Evolutionary conservation across 2,329 filamentous ascomycete species (phyloP).

Genomic region (Sclerotinia subarctica): DNA sequence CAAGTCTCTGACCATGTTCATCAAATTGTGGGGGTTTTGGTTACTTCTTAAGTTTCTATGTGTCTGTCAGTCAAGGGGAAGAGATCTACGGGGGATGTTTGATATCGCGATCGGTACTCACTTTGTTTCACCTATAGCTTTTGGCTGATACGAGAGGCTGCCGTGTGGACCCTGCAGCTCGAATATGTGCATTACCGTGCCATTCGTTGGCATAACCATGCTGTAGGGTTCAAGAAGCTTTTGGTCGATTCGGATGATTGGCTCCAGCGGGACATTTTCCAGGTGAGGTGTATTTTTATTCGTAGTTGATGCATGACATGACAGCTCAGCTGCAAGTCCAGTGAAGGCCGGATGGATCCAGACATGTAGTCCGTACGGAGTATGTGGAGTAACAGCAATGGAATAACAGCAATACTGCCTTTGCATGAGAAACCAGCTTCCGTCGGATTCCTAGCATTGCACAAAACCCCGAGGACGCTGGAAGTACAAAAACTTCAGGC

Average conservation of each 20-base stretch:
- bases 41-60: background rate
- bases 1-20: background rate
- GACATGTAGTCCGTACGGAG: background rate
- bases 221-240: constrained; percentile 3
- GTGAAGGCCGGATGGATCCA: background rate
- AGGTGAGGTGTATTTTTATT: background rate
- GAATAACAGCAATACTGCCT: background rate
- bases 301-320: constrained; percentile 5
- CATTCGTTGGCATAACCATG: constrained; percentile 5
- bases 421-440: background rate
- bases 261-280: background rate
- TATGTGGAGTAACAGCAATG: background rate
- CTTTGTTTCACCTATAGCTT: background rate
- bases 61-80: background rate
- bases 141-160: constrained; percentile 6
- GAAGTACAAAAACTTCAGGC: background rate
- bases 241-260: background rate
- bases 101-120: background rate
- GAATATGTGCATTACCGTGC: background rate
- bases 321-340: constrained; percentile 4
- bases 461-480: background rate
- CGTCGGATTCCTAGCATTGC: background rate
- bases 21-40: background rate
- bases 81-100: background rate
- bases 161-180: constrained; percentile 12